These are phyloP conservation scores for Bromus sterilis DNA, from an alignment of 176 grass and related monocot genomes.

Conservation along the genomic window DNA sequence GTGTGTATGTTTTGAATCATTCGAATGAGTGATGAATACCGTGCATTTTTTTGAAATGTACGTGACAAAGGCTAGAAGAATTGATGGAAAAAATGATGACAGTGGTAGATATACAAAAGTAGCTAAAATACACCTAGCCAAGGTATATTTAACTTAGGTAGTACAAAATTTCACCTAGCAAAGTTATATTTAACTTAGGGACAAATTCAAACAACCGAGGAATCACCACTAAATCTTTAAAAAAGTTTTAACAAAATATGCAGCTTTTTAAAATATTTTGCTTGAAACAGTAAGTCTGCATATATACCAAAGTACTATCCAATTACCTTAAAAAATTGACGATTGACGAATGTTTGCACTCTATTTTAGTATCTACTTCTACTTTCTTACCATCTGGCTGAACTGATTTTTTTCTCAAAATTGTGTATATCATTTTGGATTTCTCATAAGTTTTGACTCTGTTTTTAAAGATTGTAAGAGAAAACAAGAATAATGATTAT, in stretches of 20 bases:
- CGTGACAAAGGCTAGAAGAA: too few relatives aligned
- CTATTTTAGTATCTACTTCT: too few relatives aligned
- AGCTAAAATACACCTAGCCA: neutral
- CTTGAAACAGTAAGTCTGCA: too few relatives aligned
- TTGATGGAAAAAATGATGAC: too few relatives aligned
- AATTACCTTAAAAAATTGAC: too few relatives aligned
- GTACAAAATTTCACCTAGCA: neutral
- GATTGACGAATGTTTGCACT: too few relatives aligned
- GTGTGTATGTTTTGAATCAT: too few relatives aligned
- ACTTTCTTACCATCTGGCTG: too few relatives aligned
- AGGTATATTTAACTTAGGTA: neutral
- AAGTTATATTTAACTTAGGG: neutral
- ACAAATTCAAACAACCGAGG: neutral
- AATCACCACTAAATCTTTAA: neutral
- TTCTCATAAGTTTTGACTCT: neutral
- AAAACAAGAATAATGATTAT: neutral
- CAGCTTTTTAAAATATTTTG: neutral
- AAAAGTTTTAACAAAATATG: neutral
- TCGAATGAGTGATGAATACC: too few relatives aligned
- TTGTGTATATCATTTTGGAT: neutral
- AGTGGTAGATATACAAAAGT: neutral
- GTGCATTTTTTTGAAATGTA: too few relatives aligned
- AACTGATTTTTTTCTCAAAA: neutral
- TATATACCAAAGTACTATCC: too few relatives aligned
- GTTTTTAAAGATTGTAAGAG: neutral